Evolutionary conservation across 345 rosid species (phyloP), one percentile per base, ranked within the genome.

Genomic region (Boechera stricta): DNA sequence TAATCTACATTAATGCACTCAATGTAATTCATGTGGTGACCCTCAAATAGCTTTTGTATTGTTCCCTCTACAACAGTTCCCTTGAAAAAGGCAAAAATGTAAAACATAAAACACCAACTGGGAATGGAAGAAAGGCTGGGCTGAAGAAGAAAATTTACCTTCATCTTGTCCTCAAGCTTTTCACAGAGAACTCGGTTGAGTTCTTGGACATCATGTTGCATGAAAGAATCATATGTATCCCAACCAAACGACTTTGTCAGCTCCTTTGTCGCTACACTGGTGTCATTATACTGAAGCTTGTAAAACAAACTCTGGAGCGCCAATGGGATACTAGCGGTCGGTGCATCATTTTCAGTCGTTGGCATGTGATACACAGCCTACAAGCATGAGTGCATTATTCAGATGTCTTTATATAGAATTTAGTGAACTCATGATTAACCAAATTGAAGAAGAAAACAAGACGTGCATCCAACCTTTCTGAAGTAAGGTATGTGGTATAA

Each of bases 361-460:
- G 98, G 98, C 98, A 94, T 94, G 81, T 94, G 98, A 76, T 94
- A 94, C 54, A 94, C 98, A 47, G 98, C 97, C 98, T 94, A 88
- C 73, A 82, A 26, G 69, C 7, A 72, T 31, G 4, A 11, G 51
- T 73, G 47, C 48, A 67, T 59, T 68, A 60, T 62, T 63, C 61
- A 80, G 76, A 73, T 13, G 55, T 45, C 65, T 77, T 28, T 49
- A 41, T 35, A 60, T 26, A 61, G 51, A 58, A 48, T 53, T 42
- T 21, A 12, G 41, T 6, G 39, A 49, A 48, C 11, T 21, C 18
- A 10, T 70, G 61, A 41, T 60, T 58, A 48, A 29, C 65, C 48
- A 62, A 57, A 64, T 41, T 31, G 33, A 69, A 21, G 26, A 73
- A 71, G 4, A 64, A 72, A 64, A 42, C 67, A 68, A 52, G 42